Base-by-base conservation (phyloP, 2,329 filamentous ascomycete genomes). In the Cryphonectria nitschkei region DNA sequence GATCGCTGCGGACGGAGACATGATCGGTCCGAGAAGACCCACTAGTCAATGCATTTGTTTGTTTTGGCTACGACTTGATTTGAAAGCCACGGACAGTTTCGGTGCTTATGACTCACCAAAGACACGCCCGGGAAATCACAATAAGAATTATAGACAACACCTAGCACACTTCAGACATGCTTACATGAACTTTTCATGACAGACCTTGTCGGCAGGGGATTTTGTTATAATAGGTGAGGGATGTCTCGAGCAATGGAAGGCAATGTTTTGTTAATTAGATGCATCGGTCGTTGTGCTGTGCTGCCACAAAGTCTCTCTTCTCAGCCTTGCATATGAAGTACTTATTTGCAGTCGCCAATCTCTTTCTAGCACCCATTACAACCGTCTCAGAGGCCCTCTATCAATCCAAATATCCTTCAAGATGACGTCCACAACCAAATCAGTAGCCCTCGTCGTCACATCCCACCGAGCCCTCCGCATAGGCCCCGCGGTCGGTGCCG, bases 391-490 rank as follows among this genome's bases (percentile, higher is more conserved):
- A 0, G 2, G 46, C 46, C 46, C 46, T 22, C 8, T 50, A 6
- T n/a, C 56, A 34, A 29, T 39, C 11, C 1, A 39, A 34, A 29
- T 11, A 19, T 11, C 56, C 1, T 41, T 8, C 19, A 62, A 39
- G 6, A 41, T 19, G 22, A 34, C n/a, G 2, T 14, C 60, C 13
- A 16, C 8, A 19, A 22, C 56, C 41, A 76, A 73, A 32, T 65
- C 29, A 32, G 68, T 70, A 32, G 63, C 60, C n/a, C n/a, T 67
- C 65, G 54, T 70, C 50, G 5, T 65, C 67, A 41, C 58, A 37
- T 70, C 68, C 32, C 65, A 60, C 13, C 68, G 68, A 22, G 56
- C 50, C 13, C 14, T 62, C 6, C 68, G 68, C 43, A 19, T 70
- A n/a, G 68, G 68, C 7, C 68, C 64, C 14, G 19, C 19, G 5